These are phyloP conservation scores for Daedaleopsis sinensis DNA, from an alignment of 768 basidiomycete species.

Conservation along the genomic window DNA sequence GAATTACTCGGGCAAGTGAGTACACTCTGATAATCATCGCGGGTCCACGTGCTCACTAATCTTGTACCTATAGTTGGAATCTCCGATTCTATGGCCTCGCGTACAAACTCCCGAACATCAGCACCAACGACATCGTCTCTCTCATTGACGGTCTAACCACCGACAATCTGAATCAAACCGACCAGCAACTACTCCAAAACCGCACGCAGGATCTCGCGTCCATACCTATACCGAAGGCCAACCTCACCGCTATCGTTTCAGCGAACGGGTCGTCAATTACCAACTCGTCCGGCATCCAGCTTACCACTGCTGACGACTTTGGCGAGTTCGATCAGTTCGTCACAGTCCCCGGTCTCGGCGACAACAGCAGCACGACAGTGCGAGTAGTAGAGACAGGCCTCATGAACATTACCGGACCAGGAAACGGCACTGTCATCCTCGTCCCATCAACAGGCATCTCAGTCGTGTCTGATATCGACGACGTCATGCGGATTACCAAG, in stretches of 20 bases:
- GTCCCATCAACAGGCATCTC: constrained; percentile 34
- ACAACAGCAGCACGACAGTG: constrained; percentile 15
- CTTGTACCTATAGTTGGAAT: constrained; percentile 21
- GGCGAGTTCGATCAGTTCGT: constrained; percentile 29
- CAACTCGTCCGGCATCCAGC: constrained; percentile 22
- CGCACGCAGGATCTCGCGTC: constrained; percentile 27
- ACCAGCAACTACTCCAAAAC: constrained; percentile 23
- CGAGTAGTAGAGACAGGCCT: constrained; percentile 22
- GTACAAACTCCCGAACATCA: constrained; percentile 26
- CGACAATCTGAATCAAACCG: constrained; percentile 20
- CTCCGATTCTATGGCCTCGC: constrained; percentile 29
- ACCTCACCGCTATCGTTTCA: constrained; percentile 22
- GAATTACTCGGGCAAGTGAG: constrained; percentile 22
- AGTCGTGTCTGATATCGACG: constrained; percentile 38
- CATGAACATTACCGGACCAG: constrained; percentile 25
- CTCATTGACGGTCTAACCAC: constrained; percentile 25
- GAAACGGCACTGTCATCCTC: constrained; percentile 35
- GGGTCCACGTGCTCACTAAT: background rate
- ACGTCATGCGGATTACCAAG: constrained; percentile 38
- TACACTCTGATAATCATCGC: background rate
- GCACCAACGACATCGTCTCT: constrained; percentile 21
- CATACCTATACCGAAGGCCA: constrained; percentile 23
- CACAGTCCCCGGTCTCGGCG: constrained; percentile 16
- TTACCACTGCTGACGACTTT: constrained; percentile 22
- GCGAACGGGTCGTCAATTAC: constrained; percentile 24